Percentiles rank a stretch among this genome's conserved stretches.
These are phyloP conservation scores for Mortierella sp. DNA, from an alignment of 371 early-diverging fungal species.

Conservation along the genomic window DNA sequence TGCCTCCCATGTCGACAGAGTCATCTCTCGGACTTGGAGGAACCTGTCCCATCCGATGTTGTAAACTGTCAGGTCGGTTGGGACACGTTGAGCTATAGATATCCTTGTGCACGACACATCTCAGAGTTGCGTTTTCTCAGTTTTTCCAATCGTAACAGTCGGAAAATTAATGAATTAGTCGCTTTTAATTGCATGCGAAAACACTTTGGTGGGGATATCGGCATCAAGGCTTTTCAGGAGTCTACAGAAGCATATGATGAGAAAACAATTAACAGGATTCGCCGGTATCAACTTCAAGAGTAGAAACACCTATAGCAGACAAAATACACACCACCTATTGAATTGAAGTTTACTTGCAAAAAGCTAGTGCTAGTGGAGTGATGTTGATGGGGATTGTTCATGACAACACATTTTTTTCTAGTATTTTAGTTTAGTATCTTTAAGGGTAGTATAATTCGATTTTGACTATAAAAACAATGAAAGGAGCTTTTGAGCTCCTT, in stretches of 20 bases:
- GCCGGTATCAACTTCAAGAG: slow-evolving; percentile 23
- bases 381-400: too few relatives aligned
- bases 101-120: not conserved
- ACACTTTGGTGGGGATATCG: slow-evolving; percentile 22
- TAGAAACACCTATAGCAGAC: not conserved
- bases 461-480: too few relatives aligned
- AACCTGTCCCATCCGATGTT: not conserved
- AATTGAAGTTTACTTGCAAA: too few relatives aligned
- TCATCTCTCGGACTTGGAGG: not conserved
- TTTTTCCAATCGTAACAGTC: too few relatives aligned
- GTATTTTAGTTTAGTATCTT: too few relatives aligned
- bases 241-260: slow-evolving; percentile 11
- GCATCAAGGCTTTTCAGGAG: not conserved
- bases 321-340: too few relatives aligned
- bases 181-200: not conserved
- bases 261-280: slow-evolving; percentile 19
- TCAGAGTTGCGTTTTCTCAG: too few relatives aligned
- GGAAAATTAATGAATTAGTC: too few relatives aligned
- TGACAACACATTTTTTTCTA: too few relatives aligned
- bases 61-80: not conserved
- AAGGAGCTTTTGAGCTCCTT: too few relatives aligned
- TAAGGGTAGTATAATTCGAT: too few relatives aligned
- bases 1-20: slow-evolving; percentile 21
- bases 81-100: not conserved
- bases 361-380: too few relatives aligned